Base-by-base conservation (phyloP, 1,139 yeast species). In the Suhomyces ambrosiae region DNA sequence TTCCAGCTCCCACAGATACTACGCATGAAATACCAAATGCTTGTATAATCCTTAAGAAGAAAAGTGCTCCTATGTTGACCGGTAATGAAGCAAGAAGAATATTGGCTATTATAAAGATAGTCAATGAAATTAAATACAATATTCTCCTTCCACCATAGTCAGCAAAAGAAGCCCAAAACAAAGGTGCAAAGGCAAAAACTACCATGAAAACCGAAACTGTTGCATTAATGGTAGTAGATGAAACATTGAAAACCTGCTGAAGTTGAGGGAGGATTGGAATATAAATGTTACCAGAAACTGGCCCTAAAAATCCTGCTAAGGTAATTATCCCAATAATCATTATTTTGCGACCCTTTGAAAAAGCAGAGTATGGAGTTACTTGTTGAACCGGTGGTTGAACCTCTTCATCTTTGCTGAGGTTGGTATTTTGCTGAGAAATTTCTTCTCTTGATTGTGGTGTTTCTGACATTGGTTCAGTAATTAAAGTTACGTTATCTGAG, bases 181-280 rank as follows among this genome's bases (percentile, higher is more conserved):
- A 50, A 1, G 80, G 84, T 0, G 79, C 74, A 33, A 77, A 54
- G 12, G 80, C 79, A 59, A 75, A 77, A 2, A 68, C 70, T 3
- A 63, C 75, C 82, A 79, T 78, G 43, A 79, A 78, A 0, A 74
- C 79, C 0, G 84, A 71, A 0, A 80, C 82, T 0, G 85, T 78
- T 16, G 80, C 80, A 54, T 79, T 77, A 24, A 79, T 74, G 0
- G 71, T 55, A 0, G 78, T 60, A 3, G 67, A 57, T 1, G 77
- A 68, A 2, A 64, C 72, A 3, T 61, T 30, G 42, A 76, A 75
- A 2, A 64, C 71, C 3, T 55, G 48, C 43, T 69, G 65, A 17
- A 79, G 56, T 11, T 68, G 56, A 1, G 82, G 81, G 13, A 79
- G 54, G 3, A 80, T 63, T 2, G 85, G 84, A 16, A 79, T 72